A percentile compares a stretch with the other conserved stretches of the same genome.
Evolutionary conservation across 768 basidiomycete genomes (phyloP).

Genomic region (Xerocomus brunneocitrinus): DNA sequence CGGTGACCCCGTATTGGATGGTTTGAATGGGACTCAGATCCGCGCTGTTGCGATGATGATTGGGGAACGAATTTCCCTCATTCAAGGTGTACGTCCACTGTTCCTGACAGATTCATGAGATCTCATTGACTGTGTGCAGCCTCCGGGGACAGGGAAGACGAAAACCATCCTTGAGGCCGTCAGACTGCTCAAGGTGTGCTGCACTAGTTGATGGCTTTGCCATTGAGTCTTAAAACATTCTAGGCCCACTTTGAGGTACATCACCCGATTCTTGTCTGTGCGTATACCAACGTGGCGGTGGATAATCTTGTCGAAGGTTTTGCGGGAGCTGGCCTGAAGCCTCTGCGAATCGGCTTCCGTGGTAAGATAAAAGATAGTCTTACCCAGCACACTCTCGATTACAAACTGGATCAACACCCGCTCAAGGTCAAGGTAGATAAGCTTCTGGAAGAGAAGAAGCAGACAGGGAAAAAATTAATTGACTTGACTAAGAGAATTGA

Average conservation of each 20-base stretch:
- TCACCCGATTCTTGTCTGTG: slow-evolving; percentile 84
- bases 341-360: slow-evolving; percentile 70
- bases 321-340: slow-evolving; percentile 53
- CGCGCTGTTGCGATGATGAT: slow-evolving; percentile 86
- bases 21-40: slow-evolving; percentile 72
- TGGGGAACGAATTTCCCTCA: slow-evolving; percentile 67
- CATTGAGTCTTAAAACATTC: background rate
- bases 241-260: slow-evolving; percentile 77
- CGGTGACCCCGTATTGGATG: slow-evolving; percentile 67
- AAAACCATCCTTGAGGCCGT: slow-evolving; percentile 86
- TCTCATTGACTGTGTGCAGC: slow-evolving; percentile 38
- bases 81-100: slow-evolving; percentile 71
- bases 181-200: slow-evolving; percentile 65
- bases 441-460: slow-evolving; percentile 38
- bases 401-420: slow-evolving; percentile 58
- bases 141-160: slow-evolving; percentile 92
- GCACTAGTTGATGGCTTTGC: background rate
- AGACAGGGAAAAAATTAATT: slow-evolving; percentile 19
- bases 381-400: slow-evolving; percentile 54
- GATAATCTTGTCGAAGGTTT: slow-evolving; percentile 86
- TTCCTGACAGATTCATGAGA: background rate
- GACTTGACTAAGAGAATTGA: slow-evolving; percentile 27
- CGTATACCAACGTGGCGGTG: slow-evolving; percentile 90
- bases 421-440: slow-evolving; percentile 42
- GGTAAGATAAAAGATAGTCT: slow-evolving; percentile 58